Base-by-base conservation (phyloP, 2,329 filamentous ascomycete genomes). In the Lasiodiplodia hormozganensis region DNA sequence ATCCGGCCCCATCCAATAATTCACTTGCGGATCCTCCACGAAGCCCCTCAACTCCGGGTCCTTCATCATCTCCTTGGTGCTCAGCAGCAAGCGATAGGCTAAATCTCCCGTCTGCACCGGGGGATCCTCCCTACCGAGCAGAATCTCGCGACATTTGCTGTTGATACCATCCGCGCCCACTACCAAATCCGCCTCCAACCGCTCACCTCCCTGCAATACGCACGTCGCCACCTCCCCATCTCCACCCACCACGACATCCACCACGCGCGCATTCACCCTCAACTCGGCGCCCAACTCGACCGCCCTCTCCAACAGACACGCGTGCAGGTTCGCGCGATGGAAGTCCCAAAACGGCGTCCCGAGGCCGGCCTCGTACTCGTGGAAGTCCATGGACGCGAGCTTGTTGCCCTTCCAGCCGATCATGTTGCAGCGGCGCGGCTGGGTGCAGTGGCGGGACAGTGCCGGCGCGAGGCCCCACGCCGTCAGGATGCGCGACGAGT, bases 341-440 rank as follows among this genome's bases (percentile, higher is more conserved):
- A 88, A 87, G 70, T 87, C 85, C 76, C 83, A 85, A 71, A 86
- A 87, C 28, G 80, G 84, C 34, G 77, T 80, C 2, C 80, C 80
- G 2, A 80, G 79, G 4, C 74, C 75, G 52, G 77, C 79, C 1
- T 78, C 80, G 60, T 79, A 80, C 2, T 78, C 80, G 16, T 81
- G 73, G 62, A 86, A 86, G 70, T 87, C 79, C 78, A 87, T 82
- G 0, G 76, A 74, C 0, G 82, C 83, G 8, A 88, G 78, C 21
- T 74, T 71, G 31, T 85, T 80, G 3, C 86, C 85, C 67, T 85
- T 86, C 85, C 85, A 87, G 1, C 83, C 81, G 36, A 84, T 74
- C 75, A 87, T 86, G 67, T 86, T 86, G 71, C 77, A 78, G 49
- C 74, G 69, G 76, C 82, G 67, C 75, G 78, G 68, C 74, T 76